Percentiles rank a stretch among this genome's conserved stretches.
Conservation (phyloP, 75 land plant genomes). For the Picea sitchensis region DNA sequence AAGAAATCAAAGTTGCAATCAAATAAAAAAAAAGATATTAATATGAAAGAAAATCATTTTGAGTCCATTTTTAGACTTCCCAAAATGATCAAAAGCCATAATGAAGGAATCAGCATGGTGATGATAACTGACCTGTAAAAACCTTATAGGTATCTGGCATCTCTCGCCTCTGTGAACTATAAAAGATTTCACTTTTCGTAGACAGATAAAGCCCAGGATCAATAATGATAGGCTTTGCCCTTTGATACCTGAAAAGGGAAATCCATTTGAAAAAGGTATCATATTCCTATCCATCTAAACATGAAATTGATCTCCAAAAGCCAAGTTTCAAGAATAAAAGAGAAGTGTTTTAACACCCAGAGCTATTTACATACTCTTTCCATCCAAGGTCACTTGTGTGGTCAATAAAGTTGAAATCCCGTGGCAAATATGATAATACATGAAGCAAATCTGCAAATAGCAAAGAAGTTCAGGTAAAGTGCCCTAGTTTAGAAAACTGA, state of each 20-base stretch:
- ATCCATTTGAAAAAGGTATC: background rate
- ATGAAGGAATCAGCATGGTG: background rate
- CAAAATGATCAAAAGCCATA: background rate
- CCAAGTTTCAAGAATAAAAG: background rate
- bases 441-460: conserved; percentile 65
- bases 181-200: conserved; percentile 57
- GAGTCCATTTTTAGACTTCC: background rate
- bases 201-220: conserved; percentile 80
- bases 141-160: conserved; percentile 73
- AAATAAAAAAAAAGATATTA: background rate
- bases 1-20: background rate
- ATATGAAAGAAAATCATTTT: background rate
- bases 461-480: background rate
- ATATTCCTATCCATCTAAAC: background rate
- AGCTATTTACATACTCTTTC: conserved; percentile 67
- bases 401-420: conserved; percentile 78
- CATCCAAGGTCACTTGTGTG: conserved; percentile 81
- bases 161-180: conserved; percentile 50
- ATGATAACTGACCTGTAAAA: conserved; percentile 59
- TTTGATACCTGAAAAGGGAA: conserved; percentile 52
- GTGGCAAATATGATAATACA: conserved; percentile 63
- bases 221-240: conserved; percentile 75
- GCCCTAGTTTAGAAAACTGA: background rate
- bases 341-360: background rate
- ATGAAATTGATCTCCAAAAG: background rate